Evolutionary conservation across 2,329 filamentous ascomycete species (phyloP), one percentile per base, ranked within the genome.

Genomic region (Neospermospora avenae): DNA sequence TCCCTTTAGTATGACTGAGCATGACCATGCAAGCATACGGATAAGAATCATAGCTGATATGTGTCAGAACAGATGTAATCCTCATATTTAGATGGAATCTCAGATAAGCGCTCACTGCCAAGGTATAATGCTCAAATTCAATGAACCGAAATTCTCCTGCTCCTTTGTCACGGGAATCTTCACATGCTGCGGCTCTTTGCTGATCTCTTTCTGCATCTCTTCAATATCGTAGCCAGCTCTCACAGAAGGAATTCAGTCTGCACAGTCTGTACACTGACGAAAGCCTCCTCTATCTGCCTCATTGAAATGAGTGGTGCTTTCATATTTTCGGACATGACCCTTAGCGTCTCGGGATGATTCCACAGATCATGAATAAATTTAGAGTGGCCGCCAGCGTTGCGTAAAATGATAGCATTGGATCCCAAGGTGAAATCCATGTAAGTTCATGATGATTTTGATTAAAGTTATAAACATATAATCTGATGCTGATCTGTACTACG

Each of bases 1-100:
- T 53, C 3, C 49, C 49, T 18, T 53, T 34, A 1, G 49, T 39
- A n/a, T 53, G 49, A 13, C 49, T 53, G 10, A 53, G 49, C 49
- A 53, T 53, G 4, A 53, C 49, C 13, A 53, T 53, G 10, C 49
- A 53, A 25, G 49, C 49, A 53, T 53, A 53, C 13, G 49, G 49
- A 41, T 53, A 53, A 2, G 49, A 53, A 53, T 53, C 49, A 53
- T 53, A 53, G 24, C 49, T 53, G 18, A 22, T 20, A 1, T n/a
- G 2, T 18, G n/a, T 42, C 39, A 42, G 39, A 39, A 39, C 35
- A 39, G 4, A 13, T 39, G 35, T 35, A 39, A n/a, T n/a, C 14
- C 3, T 3, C 7, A 41, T n/a, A n/a, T n/a, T 16, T n/a, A n/a
- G n/a, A n/a, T n/a, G n/a, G n/a, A n/a, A n/a, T n/a, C n/a, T n/a